phyloP scores from a whole-genome alignment of 495 filamentous ascomycete genomes.

The Penicillium arizonense region DNA sequence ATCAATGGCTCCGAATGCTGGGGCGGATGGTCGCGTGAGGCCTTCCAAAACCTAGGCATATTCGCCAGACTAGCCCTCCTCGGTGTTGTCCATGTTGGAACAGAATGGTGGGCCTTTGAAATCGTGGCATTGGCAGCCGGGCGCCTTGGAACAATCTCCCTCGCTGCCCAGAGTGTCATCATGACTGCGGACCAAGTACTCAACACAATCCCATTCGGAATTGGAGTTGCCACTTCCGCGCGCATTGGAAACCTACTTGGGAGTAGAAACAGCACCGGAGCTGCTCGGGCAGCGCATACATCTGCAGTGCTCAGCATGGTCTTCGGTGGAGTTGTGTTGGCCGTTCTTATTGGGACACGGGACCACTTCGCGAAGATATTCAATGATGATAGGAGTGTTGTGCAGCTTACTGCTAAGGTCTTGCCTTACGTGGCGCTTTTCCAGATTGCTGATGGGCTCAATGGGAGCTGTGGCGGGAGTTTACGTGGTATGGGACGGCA shows the following conservation, averaged over 20 bases:
- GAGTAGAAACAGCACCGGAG: constrained; percentile 63
- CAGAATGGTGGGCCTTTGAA: constrained; percentile 96
- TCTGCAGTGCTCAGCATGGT: constrained; percentile 74
- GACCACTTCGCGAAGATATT: constrained; percentile 80
- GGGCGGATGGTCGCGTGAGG: constrained; percentile 73
- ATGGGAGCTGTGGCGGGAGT: constrained; percentile 80
- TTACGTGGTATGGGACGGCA: constrained; percentile 85
- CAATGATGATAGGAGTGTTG: constrained; percentile 73
- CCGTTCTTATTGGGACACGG: constrained; percentile 68
- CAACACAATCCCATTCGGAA: constrained; percentile 89
- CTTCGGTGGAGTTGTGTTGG: constrained; percentile 67
- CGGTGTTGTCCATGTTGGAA: constrained; percentile 86
- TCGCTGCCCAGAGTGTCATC: constrained; percentile 88
- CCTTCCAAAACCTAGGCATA: constrained; percentile 62
- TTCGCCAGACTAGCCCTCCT: constrained; percentile 77
- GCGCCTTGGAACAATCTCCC: constrained; percentile 73
- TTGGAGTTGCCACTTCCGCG: constrained; percentile 79
- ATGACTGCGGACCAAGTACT: constrained; percentile 94
- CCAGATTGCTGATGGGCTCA: constrained; percentile 89
- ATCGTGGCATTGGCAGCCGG: constrained; percentile 92
- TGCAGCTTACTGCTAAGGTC: constrained; percentile 75
- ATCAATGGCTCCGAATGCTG: constrained; percentile 74
- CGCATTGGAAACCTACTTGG: constrained; percentile 84
- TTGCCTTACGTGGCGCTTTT: constrained; percentile 91
- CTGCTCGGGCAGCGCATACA: constrained; percentile 70